A percentile compares a stretch with the other conserved stretches of the same genome.
phyloP scores from a whole-genome alignment of 108 stramenopile species.

The Nannochloropsis salina region DNA sequence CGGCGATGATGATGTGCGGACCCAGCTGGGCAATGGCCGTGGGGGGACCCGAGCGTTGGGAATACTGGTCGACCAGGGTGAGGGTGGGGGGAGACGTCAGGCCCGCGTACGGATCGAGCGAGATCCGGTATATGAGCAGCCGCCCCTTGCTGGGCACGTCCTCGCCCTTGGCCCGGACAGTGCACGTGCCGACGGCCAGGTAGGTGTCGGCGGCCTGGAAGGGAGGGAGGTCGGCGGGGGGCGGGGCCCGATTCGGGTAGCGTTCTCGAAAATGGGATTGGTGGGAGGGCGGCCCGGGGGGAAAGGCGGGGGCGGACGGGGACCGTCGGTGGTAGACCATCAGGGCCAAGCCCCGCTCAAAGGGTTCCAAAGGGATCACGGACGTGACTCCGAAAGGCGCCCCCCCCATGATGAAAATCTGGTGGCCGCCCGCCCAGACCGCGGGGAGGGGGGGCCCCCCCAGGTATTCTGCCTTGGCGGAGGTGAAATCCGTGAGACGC shows the following conservation, averaged over 20 bases:
- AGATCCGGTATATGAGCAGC: not conserved
- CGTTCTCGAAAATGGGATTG: not conserved
- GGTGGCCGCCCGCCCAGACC: not conserved
- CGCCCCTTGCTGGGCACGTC: not conserved
- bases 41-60: not conserved
- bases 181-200: not conserved
- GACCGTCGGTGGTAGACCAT: not conserved
- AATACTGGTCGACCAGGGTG: not conserved
- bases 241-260: not conserved
- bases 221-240: not conserved
- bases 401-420: constrained; percentile 19
- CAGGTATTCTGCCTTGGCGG: not conserved
- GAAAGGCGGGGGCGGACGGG: not conserved
- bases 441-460: not conserved
- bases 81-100: not conserved
- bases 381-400: constrained; percentile 1
- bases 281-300: not conserved
- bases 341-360: constrained; percentile 4
- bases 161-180: not conserved
- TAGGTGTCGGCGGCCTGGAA: not conserved
- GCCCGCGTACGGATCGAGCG: not conserved
- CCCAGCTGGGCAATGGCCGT: not conserved
- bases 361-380: not conserved
- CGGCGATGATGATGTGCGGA: not conserved
- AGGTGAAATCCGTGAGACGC: not conserved